A percentile compares a stretch with the other conserved stretches of the same genome.
Conservation (phyloP, 176 grass and related monocot species). For the Oryza glumipatula region DNA sequence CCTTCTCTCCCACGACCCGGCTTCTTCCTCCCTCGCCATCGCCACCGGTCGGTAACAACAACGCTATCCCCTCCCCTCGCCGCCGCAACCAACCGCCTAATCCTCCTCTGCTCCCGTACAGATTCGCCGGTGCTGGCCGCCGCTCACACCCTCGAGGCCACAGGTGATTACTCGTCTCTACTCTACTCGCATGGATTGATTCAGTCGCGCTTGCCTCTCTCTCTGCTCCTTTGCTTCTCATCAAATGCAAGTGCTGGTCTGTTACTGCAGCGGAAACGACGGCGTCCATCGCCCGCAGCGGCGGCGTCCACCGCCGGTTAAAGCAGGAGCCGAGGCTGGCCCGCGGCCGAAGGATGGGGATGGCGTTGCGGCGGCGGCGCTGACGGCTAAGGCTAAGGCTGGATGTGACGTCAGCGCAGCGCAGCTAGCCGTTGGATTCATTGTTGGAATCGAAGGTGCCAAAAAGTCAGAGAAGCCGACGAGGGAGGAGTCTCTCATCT, state of each 20-base stretch:
- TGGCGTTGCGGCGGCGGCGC: background rate
- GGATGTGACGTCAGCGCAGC: slow-evolving; percentile 16
- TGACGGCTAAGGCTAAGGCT: slow-evolving; percentile 1
- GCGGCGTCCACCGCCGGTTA: slow-evolving; percentile 54
- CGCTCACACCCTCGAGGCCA: slow-evolving; percentile 45
- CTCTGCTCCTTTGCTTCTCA: background rate
- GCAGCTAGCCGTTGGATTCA: slow-evolving; percentile 39
- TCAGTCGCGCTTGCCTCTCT: background rate
- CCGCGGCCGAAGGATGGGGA: slow-evolving; percentile 48
- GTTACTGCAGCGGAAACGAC: slow-evolving; percentile 23
- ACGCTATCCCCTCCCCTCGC: background rate
- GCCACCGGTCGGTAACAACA: slow-evolving; percentile 55
- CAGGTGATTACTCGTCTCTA: slow-evolving; percentile 4
- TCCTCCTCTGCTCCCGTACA: background rate
- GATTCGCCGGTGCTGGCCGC: slow-evolving; percentile 54
- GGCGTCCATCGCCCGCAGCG: slow-evolving; percentile 18
- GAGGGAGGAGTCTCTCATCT: no score
- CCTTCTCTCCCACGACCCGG: slow-evolving; percentile 78
- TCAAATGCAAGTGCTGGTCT: background rate
- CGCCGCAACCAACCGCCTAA: background rate
- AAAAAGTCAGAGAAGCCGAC: no score
- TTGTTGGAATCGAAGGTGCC: no score
- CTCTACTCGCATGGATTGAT: background rate
- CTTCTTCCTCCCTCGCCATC: slow-evolving; percentile 32
- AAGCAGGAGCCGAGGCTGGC: slow-evolving; percentile 50